Percentiles rank a stretch among this genome's conserved stretches.
Evolutionary conservation across 1,139 yeast genomes (phyloP).

Genomic region (Scheffersomyces titani): DNA sequence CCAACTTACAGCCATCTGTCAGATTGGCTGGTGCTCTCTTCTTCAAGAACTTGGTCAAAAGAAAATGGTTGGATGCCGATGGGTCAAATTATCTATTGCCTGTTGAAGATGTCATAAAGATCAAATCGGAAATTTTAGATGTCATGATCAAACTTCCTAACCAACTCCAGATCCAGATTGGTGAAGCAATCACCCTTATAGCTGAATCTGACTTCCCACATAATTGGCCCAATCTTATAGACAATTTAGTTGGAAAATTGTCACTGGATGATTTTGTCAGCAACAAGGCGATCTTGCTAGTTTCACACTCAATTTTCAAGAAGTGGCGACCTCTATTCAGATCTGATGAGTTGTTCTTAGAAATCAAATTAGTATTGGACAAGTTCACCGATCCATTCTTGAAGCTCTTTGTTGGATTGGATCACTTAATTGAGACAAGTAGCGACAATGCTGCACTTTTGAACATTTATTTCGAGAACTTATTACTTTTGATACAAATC

Average conservation of each 20-base stretch:
- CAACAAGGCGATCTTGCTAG: conserved; percentile 84
- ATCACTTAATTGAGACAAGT: conserved; percentile 58
- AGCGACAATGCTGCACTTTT: conserved; percentile 47
- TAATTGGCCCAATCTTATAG: conserved; percentile 79
- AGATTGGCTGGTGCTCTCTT: conserved; percentile 88
- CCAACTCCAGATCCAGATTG: conserved; percentile 82
- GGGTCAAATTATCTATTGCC: conserved; percentile 69
- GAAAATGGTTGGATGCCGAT: conserved; percentile 89
- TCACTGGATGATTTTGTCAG: conserved; percentile 64
- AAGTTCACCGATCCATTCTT: conserved; percentile 85
- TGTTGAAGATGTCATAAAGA: conserved; percentile 58
- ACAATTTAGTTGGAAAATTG: conserved; percentile 69
- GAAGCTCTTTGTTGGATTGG: conserved; percentile 64
- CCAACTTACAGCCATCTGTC: conserved; percentile 53
- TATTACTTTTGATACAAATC: conserved; percentile 71
- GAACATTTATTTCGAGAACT: conserved; percentile 63
- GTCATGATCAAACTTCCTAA: conserved; percentile 81
- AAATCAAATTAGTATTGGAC: conserved; percentile 82
- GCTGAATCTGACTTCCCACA: conserved; percentile 97
- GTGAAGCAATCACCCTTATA: conserved; percentile 88
- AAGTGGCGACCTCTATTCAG: conserved; percentile 96
- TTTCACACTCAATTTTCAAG: conserved; percentile 93
- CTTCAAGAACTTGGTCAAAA: conserved; percentile 81
- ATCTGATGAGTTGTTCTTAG: conserved; percentile 85
- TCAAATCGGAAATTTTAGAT: conserved; percentile 76